Evolutionary conservation across 257 asterid genomes (phyloP).

Genomic region (Lantana camara): DNA sequence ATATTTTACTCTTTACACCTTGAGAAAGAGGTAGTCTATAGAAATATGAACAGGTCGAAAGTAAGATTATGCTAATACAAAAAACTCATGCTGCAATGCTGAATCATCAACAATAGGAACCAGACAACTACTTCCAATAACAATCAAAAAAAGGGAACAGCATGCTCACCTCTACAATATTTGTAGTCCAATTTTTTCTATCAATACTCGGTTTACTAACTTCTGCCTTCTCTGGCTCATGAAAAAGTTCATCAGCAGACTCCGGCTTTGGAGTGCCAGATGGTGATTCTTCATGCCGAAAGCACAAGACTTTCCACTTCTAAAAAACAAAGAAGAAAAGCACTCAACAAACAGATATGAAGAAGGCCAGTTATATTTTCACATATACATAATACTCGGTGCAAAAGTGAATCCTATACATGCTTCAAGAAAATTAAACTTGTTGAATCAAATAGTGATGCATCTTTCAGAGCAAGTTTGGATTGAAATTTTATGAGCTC

Average conservation of each 20-base stretch:
- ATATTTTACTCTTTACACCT: not conserved
- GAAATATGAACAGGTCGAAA: conserved; percentile 1
- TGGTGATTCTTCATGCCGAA: conserved; percentile 63
- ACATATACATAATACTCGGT: conserved; percentile 17
- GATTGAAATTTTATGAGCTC: not conserved
- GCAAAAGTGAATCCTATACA: conserved; percentile 17
- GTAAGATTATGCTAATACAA: conserved; percentile 11
- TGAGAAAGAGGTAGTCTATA: conserved; percentile 2
- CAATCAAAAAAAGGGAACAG: conserved; percentile 19
- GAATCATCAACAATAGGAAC: conserved; percentile 21
- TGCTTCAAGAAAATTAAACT: not conserved
- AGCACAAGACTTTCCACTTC: conserved; percentile 79
- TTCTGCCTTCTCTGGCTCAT: conserved; percentile 50
- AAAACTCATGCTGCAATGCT: conserved; percentile 4
- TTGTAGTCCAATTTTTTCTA: conserved; percentile 43
- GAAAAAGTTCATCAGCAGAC: conserved; percentile 51
- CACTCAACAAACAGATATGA: conserved; percentile 21
- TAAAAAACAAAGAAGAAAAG: conserved; percentile 33
- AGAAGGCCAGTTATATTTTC: not conserved
- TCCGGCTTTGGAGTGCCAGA: conserved; percentile 48
- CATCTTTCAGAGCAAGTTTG: conserved; percentile 16
- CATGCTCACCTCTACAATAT: conserved; percentile 51
- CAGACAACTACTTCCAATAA: conserved; percentile 13
- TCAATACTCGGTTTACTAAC: conserved; percentile 38
- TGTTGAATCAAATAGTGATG: conserved; percentile 5